phyloP scores from a whole-genome alignment of 306 rosid species.

The Prosopis cineraria region DNA sequence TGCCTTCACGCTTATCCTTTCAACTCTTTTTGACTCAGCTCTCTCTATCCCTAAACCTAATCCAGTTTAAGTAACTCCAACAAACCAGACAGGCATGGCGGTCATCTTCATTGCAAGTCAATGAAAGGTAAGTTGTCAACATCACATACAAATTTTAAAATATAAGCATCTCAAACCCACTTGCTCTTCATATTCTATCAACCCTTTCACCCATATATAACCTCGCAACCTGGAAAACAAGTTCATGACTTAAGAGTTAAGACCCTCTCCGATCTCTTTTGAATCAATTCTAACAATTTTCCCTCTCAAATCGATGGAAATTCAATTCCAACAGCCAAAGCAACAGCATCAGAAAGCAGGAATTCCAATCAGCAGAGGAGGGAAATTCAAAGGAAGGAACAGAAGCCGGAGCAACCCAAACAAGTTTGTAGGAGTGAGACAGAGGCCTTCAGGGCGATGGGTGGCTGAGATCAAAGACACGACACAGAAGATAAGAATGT shows the following conservation, averaged over 20 bases:
- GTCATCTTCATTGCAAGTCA: constrained; percentile 32
- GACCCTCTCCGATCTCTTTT: not conserved
- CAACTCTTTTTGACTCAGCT: constrained; percentile 37
- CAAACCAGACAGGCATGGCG: constrained; percentile 36
- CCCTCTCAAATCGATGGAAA: constrained; percentile 53
- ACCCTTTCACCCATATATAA: constrained; percentile 33
- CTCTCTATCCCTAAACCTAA: not conserved
- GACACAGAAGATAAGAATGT: constrained; percentile 84
- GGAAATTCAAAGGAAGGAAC: constrained; percentile 52
- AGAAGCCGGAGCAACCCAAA: constrained; percentile 37
- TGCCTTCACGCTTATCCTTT: constrained; percentile 41
- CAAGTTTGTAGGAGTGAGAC: constrained; percentile 85
- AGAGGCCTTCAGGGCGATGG: constrained; percentile 93
- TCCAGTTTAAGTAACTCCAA: constrained; percentile 34
- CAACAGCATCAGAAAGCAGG: constrained; percentile 3
- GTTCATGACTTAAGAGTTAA: constrained; percentile 16
- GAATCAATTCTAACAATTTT: not conserved
- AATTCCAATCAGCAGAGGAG: constrained; percentile 33
- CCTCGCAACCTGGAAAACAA: constrained; percentile 21
- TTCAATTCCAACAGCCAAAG: constrained; percentile 54
- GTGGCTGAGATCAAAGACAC: constrained; percentile 96
- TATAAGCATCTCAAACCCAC: constrained; percentile 30
- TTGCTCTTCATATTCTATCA: constrained; percentile 29
- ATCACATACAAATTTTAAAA: constrained; percentile 12
- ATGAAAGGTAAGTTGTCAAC: constrained; percentile 34